phyloP scores from a whole-genome alignment of 2,329 filamentous ascomycete genomes.

The Claviceps sorghi region DNA sequence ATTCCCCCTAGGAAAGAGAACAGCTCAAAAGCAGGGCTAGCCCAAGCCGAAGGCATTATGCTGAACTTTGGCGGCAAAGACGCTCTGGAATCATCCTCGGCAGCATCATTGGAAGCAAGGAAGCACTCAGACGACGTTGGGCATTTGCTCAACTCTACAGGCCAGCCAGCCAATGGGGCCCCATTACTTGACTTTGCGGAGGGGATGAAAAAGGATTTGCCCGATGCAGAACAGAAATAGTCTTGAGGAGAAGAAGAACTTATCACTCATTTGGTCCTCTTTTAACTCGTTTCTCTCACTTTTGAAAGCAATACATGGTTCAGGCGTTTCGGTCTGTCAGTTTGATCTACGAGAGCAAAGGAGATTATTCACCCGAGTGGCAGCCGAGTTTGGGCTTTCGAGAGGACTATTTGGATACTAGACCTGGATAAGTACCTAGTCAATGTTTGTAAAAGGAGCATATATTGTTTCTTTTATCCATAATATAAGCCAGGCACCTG shows the following conservation, averaged over 20 bases:
- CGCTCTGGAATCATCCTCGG: not conserved
- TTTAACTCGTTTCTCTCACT: not conserved
- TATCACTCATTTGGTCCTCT: not conserved
- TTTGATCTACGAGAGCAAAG: not conserved
- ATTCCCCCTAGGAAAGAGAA: slow-evolving; percentile 31
- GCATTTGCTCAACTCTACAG: slow-evolving; percentile 30
- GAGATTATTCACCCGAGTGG: not conserved
- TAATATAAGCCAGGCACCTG: not conserved
- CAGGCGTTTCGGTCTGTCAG: slow-evolving; percentile 4
- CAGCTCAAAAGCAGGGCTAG: not conserved
- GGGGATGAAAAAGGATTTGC: slow-evolving; percentile 37
- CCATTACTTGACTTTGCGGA: slow-evolving; percentile 42
- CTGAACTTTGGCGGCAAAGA: slow-evolving; percentile 40
- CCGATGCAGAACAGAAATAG: slow-evolving; percentile 12
- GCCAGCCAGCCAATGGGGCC: slow-evolving; percentile 27
- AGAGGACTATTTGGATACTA: not conserved
- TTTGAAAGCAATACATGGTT: not conserved
- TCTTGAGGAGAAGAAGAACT: not conserved
- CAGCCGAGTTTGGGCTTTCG: not conserved
- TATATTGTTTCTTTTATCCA: not conserved
- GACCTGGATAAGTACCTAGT: not conserved
- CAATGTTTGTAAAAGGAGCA: not conserved
- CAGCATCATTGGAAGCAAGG: not conserved
- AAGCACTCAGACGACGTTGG: slow-evolving; percentile 24
- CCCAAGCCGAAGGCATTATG: slow-evolving; percentile 19